Conservation (phyloP, 1,284 basidiomycete genomes). For the Termitomyces sp. region DNA sequence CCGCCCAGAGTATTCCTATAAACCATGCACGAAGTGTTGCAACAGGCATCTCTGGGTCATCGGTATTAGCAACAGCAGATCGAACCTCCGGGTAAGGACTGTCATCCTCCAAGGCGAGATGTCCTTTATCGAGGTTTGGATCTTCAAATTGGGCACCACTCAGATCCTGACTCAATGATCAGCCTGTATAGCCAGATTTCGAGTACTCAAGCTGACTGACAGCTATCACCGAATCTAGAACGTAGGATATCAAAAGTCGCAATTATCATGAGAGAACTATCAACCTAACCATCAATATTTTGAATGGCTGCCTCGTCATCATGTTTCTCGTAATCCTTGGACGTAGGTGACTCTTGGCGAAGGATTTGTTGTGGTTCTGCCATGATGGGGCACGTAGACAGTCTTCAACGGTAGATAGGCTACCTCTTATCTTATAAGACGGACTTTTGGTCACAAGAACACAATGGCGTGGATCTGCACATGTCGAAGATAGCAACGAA, state of each 20-base stretch:
- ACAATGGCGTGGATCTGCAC: slow-evolving; percentile 3
- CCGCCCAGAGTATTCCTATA: slow-evolving; percentile 49
- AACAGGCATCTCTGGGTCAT: slow-evolving; percentile 58
- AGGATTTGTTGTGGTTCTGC: slow-evolving; percentile 20
- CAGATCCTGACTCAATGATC: slow-evolving; percentile 18
- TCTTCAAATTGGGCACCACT: slow-evolving; percentile 35
- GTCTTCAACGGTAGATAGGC: slow-evolving; percentile 2
- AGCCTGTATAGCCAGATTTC: neutral
- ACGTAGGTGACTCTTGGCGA: slow-evolving; percentile 13
- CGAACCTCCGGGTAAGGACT: slow-evolving; percentile 71
- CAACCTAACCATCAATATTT: slow-evolving; percentile 21
- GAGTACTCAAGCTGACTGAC: neutral
- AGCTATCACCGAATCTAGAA: slow-evolving; percentile 4
- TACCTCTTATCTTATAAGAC: slow-evolving; percentile 6
- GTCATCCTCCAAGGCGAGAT: slow-evolving; percentile 34
- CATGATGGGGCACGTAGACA: slow-evolving; percentile 18
- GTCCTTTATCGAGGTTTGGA: slow-evolving; percentile 42
- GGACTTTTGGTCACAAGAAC: slow-evolving; percentile 5
- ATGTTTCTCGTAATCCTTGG: slow-evolving; percentile 13
- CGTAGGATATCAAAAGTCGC: neutral
- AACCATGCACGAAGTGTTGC: slow-evolving; percentile 64
- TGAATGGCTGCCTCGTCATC: slow-evolving; percentile 14
- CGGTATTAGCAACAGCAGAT: slow-evolving; percentile 70
- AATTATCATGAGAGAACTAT: neutral
- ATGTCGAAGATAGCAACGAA: neutral